These are phyloP conservation scores for Echium plantagineum DNA, from an alignment of 257 asterid genomes.

Conservation along the genomic window DNA sequence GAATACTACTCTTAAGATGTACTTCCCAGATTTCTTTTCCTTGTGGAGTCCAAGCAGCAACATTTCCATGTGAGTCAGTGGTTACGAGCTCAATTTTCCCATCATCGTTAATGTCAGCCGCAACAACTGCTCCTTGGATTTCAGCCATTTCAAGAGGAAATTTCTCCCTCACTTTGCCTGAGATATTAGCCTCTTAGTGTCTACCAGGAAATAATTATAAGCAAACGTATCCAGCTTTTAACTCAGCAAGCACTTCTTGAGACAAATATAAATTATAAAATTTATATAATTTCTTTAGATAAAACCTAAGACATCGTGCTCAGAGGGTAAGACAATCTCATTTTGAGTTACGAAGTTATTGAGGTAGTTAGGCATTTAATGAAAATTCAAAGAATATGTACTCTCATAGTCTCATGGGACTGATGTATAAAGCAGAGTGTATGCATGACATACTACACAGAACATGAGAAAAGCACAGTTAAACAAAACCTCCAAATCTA, in stretches of 20 bases:
- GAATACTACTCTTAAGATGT: constrained; percentile 87
- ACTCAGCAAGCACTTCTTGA: not conserved
- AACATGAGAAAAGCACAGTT: too few relatives aligned
- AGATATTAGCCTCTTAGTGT: constrained; percentile 9
- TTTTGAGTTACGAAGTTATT: not conserved
- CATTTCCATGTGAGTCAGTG: constrained; percentile 90
- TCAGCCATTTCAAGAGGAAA: constrained; percentile 99
- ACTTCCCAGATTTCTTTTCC: constrained; percentile 94
- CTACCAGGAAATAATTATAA: too few relatives aligned
- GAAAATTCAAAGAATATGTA: too few relatives aligned
- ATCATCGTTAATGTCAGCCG: constrained; percentile 96
- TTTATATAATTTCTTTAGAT: too few relatives aligned
- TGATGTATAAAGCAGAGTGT: too few relatives aligned
- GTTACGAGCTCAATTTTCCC: constrained; percentile 93
- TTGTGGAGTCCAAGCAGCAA: constrained; percentile 98
- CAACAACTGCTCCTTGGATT: constrained; percentile 94
- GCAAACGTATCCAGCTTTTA: not conserved
- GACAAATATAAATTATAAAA: not conserved
- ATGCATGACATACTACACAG: too few relatives aligned
- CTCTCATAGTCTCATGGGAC: too few relatives aligned
- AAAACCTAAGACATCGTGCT: not conserved
- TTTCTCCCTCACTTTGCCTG: constrained; percentile 83
- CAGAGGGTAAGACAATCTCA: not conserved
- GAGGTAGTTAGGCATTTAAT: not conserved
- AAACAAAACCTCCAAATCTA: not conserved